Percentiles rank a stretch among this genome's conserved stretches.
Conservation (phyloP, 2,329 filamentous ascomycete species). For the Dactylonectria macrodidyma region DNA sequence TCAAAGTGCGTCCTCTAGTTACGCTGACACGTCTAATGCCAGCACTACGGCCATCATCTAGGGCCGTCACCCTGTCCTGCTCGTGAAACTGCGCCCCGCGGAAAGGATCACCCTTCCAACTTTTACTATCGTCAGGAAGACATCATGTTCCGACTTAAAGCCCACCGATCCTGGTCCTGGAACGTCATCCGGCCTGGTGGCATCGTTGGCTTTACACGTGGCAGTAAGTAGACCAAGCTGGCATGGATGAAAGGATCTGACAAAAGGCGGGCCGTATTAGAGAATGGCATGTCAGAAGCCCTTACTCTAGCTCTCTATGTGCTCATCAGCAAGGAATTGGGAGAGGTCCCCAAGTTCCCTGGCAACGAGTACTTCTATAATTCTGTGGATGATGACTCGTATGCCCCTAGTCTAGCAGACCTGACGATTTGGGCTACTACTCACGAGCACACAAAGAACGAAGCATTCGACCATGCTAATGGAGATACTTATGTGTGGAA, state of each 20-base stretch:
- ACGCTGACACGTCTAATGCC: not conserved
- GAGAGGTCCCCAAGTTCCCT: not conserved
- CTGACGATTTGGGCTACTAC: conserved; percentile 25
- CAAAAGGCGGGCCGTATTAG: not conserved
- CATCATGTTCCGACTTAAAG: conserved; percentile 3
- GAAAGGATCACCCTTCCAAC: conserved; percentile 2
- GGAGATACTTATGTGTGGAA: conserved; percentile 21
- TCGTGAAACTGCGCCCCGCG: not conserved
- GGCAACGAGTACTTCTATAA: conserved; percentile 22
- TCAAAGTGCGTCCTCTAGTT: not conserved
- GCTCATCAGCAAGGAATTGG: conserved; percentile 1
- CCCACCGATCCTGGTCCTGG: conserved; percentile 4
- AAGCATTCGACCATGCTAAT: conserved; percentile 24
- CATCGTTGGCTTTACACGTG: conserved; percentile 16
- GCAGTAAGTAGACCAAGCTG: not conserved
- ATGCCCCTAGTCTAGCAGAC: conserved; percentile 20
- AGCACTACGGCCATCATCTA: conserved; percentile 18
- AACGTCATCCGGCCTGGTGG: conserved; percentile 16
- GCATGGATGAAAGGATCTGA: not conserved
- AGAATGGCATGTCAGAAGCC: conserved; percentile 13
- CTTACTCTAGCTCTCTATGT: conserved; percentile 15
- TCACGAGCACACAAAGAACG: conserved; percentile 18
- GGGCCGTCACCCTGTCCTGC: not conserved
- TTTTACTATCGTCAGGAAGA: conserved; percentile 19
- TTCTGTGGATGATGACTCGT: conserved; percentile 8